Base-by-base conservation (phyloP, 2,329 filamentous ascomycete species). In the Helotiales sp. region DNA sequence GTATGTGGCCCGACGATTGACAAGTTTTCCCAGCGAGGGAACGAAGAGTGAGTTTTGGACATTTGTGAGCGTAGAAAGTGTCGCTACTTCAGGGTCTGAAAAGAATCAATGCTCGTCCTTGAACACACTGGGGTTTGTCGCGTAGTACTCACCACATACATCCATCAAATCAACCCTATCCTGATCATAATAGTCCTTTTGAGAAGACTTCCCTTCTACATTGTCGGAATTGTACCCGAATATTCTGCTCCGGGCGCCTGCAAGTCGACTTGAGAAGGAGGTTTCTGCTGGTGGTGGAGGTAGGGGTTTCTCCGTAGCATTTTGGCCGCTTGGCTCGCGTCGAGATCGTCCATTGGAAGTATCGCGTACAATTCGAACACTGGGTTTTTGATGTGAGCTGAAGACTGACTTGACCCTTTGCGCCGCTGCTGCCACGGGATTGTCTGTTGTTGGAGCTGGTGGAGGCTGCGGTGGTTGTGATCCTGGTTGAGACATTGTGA, bases 21-120 rank as follows among this genome's bases (percentile, higher is more conserved):
- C 72, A 73, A 88, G 87, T 64, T 84, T 82, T 52, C 92, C 92
- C 17, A 96, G 82, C 66, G 93, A 90, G 0, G 93, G 93, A 1
- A 96, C 82, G 78, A 96, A 96, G 11, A 96, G 86, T 0, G 93
- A 95, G 76, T 96, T 96, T 75, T 96, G 93, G 32, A 96, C 90
- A 74, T 96, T 96, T 60, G 92, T 96, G 11, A 96, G 85, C 8
- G 92, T 95, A 0, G 92, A 93, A 3, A 96, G 82, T 0, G 93
- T 93, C 47, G 92, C 88, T 3, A 96, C 89, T 80, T 96, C 92
- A 49, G 93, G 92, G 74, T 96, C 93, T 93, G 70, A 6, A 30
- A 66, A 7, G 28, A 45, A 70, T 82, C 64, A 78, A 71, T 67
- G 24, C 54, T 32, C 1, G 63, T 11, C 2, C 30, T 57, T 40